phyloP scores from a whole-genome alignment of 805 yeast species.

The Candida oleophila region DNA sequence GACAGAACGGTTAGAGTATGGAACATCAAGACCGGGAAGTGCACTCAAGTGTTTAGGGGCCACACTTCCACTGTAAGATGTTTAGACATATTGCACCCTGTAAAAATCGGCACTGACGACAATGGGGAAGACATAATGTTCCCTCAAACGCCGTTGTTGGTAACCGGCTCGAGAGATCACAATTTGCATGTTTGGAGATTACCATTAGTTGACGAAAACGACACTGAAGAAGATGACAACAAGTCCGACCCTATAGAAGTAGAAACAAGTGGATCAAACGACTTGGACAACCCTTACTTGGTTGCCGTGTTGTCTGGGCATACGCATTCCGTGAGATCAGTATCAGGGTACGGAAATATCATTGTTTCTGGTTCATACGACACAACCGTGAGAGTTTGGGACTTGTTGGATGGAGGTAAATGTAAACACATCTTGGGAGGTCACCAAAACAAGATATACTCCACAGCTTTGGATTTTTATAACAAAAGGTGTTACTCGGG shows the following conservation, averaged over 20 bases:
- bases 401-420: constrained; percentile 60
- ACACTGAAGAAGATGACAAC: constrained; percentile 29
- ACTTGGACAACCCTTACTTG: constrained; percentile 16
- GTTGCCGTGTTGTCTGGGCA: constrained; percentile 44
- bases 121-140: constrained; percentile 53
- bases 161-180: constrained; percentile 47
- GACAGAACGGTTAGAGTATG: constrained; percentile 93
- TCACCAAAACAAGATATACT: constrained; percentile 83
- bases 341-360: constrained; percentile 80
- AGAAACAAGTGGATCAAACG: not conserved
- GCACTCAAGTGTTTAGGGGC: constrained; percentile 89
- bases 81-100: constrained; percentile 75
- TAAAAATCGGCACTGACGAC: constrained; percentile 59
- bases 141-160: constrained; percentile 66
- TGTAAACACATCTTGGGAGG: constrained; percentile 77
- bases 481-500: constrained; percentile 86
- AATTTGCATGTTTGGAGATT: constrained; percentile 49
- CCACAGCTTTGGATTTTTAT: constrained; percentile 78
- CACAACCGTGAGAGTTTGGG: constrained; percentile 90
- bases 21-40: constrained; percentile 80
- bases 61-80: constrained; percentile 94
- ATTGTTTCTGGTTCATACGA: constrained; percentile 91
- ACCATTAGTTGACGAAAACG: constrained; percentile 49
- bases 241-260: not conserved
- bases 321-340: constrained; percentile 78